Evolutionary conservation across 2,329 filamentous ascomycete genomes (phyloP), one percentile per base, ranked within the genome.

Genomic region (Pseudocercospora crystallina): DNA sequence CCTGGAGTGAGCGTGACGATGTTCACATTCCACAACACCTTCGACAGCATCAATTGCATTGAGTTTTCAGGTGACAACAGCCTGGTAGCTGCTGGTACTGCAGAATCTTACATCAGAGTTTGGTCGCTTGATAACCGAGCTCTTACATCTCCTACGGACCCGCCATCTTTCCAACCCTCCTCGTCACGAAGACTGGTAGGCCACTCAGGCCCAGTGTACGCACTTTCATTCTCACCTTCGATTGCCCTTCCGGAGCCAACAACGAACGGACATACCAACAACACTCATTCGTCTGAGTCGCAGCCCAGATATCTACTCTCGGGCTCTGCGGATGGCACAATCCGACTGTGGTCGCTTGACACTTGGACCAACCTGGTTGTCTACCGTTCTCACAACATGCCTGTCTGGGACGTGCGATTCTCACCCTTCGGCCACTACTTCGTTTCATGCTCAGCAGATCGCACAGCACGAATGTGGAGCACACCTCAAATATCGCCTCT

Each of bases 21-120:
- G 88, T 96, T 95, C 69, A 99, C 94, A 0, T 96, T 97, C 66
- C 94, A 99, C 76, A 99, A 99, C 70, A 95, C 89, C 0, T 85
- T 90, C 57, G 90, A 95, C 70, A 87, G 89, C 49, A 81, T 96
- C 52, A 90, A 89, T n/a, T 95, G 89, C 66, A 83, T 97, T 67
- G 92, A 97, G 64, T 96, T 99, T 66, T 96, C 92, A 0, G 88
- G 92, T 47, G 94, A 99, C 66, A 86, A 89, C 56, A 81, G 85
- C 58, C 80, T 97, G 26, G 89, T 94, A 33, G 94, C 94, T 17
- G 88, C 85, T 15, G 95, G 94, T 26, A 96, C 91, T 41, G 85
- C 87, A 47, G 91, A 97, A 66, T 97, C 92, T 0, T 97, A 96
- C 67, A 95, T 99, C 62, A 87, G 92, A 12, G 82, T 99, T 10